Conservation (phyloP, 257 asterid genomes). For the Galeopsis tetrahit region DNA sequence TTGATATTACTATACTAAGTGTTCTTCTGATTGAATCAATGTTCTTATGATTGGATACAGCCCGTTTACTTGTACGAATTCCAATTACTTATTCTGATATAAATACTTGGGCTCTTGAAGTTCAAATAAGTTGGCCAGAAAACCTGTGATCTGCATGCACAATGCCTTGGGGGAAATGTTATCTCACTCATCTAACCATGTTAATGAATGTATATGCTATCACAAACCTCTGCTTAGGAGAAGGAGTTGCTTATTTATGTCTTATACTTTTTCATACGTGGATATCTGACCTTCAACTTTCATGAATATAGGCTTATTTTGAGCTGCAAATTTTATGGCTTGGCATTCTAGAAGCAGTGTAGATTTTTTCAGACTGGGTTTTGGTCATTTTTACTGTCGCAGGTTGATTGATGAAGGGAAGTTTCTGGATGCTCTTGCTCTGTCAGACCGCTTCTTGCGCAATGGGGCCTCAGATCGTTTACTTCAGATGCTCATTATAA, state of each 20-base stretch:
- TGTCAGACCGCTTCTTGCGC: constrained; percentile 92
- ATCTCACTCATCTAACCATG: constrained; percentile 19
- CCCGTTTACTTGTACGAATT: constrained; percentile 6
- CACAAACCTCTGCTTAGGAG: constrained; percentile 9
- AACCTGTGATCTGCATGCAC: constrained; percentile 17
- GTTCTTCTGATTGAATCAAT: neutral
- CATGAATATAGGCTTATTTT: constrained; percentile 23
- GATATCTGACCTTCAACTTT: constrained; percentile 13
- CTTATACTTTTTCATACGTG: neutral
- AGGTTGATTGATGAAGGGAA: constrained; percentile 94
- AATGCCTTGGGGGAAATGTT: constrained; percentile 11
- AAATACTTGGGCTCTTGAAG: constrained; percentile 23
- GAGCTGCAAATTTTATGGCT: constrained; percentile 24
- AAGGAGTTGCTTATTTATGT: constrained; percentile 23
- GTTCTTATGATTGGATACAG: neutral
- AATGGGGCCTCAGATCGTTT: constrained; percentile 90
- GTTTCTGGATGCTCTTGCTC: constrained; percentile 90
- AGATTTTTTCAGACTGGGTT: constrained; percentile 15
- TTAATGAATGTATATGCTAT: constrained; percentile 24
- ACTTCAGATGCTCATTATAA: constrained; percentile 78
- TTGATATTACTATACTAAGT: constrained; percentile 18
- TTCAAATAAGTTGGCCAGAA: constrained; percentile 13
- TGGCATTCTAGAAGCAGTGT: constrained; percentile 15
- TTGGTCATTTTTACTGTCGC: constrained; percentile 37
- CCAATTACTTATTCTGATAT: neutral